Evolutionary conservation across 23 red algal genomes (phyloP), one percentile per base, ranked within the genome.

Genomic region (Gracilaria vermiculophylla): DNA sequence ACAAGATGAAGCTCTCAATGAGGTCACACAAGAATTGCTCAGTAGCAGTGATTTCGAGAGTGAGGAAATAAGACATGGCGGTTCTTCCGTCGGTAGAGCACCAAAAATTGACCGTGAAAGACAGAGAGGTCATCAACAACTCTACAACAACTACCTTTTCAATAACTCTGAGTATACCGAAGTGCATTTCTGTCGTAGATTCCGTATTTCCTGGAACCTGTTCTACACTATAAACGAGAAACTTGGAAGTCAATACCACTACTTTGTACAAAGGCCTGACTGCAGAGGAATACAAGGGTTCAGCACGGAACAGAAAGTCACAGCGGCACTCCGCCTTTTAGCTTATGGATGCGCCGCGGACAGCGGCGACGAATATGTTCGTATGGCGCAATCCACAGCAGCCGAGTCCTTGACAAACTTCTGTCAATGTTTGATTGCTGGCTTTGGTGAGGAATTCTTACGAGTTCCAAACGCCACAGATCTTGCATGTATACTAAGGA

Each of bases 261-360:
- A 69, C 61, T 69, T 85, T 67, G 17, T 12, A 7, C 80, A 85
- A 72, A 52, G 64, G 13, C 2, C 14, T 23, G 55, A 71, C 58
- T 69, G 61, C 58, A 85, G 10, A 4, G 57, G 61, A 17, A 40
- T 24, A 55, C 35, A 35, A 27, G 43, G 80, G 13, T 69, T 85
- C 16, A 53, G 9, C 0, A 0, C 58, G 19, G 12, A 81, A 12
- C 80, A 69, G 53, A 85, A 85, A 45, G 34, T 24, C 33, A 85
- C 80, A 24, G 64, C 80, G 0, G 56, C 56, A 24, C 19, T 69
- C 15, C 43, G 80, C 35, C 36, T 85, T n/a, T 50, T 85, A 27
- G 55, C 80, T 48, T 85, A 85, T 57, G 56, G 80, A 64, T 17
- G 15, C 39, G 36, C 56, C 44, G 60, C 56, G 33, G 80, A 85